These are phyloP conservation scores for Ceratobasidium sp. DNA, from an alignment of 1,284 basidiomycete species.

Conservation along the genomic window DNA sequence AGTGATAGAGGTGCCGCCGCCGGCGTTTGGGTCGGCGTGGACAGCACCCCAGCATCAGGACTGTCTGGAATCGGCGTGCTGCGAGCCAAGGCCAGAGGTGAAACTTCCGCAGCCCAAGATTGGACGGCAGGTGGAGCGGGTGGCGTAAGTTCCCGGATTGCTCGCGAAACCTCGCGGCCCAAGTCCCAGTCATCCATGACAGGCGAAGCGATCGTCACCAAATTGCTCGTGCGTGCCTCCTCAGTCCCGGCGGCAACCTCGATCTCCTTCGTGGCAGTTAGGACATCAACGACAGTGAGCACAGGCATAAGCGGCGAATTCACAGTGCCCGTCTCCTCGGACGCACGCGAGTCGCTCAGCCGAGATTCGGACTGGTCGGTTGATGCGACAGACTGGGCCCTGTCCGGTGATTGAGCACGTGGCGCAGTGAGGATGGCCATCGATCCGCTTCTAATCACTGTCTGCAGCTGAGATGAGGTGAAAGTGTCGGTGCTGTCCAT, in stretches of 20 bases:
- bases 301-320: conserved; percentile 24
- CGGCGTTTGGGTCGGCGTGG: not conserved
- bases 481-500: conserved; percentile 30
- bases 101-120: not conserved
- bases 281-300: conserved; percentile 10
- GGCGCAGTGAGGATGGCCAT: conserved; percentile 6
- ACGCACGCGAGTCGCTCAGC: not conserved
- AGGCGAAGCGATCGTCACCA: conserved; percentile 13
- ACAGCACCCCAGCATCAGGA: not conserved
- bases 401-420: conserved; percentile 19
- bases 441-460: conserved; percentile 28
- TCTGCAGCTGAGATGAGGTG: conserved; percentile 32
- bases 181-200: conserved; percentile 5
- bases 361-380: conserved; percentile 8
- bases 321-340: not conserved
- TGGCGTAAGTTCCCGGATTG: conserved; percentile 1
- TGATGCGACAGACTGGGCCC: conserved; percentile 6
- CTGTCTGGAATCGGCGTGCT: conserved; percentile 20
- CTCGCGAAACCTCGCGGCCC: conserved; percentile 12
- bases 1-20: not conserved
- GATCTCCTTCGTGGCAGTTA: not conserved
- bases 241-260: conserved; percentile 1
- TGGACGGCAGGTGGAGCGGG: not conserved
- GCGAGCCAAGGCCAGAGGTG: conserved; percentile 19
- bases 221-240: conserved; percentile 6